Percentiles rank a stretch among this genome's conserved stretches.
phyloP scores from a whole-genome alignment of 2,329 filamentous ascomycete genomes.

The Phaeophleospora eucalypticola region DNA sequence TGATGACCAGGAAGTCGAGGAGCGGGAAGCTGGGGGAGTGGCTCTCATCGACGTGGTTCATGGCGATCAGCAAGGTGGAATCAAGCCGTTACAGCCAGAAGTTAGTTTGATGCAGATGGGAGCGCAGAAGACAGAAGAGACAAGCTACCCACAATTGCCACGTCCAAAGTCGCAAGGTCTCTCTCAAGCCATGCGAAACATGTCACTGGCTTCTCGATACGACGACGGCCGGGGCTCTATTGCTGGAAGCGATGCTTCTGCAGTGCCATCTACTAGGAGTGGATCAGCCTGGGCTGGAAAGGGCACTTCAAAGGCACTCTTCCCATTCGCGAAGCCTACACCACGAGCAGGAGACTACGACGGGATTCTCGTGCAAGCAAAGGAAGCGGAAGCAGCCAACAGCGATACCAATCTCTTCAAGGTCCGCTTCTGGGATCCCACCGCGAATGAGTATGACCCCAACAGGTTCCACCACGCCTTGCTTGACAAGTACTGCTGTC shows the following conservation, averaged over 20 bases:
- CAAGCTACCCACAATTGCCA: constrained; percentile 1
- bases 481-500: constrained; percentile 51
- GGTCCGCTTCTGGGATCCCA: constrained; percentile 16
- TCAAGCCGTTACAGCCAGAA: constrained; percentile 15
- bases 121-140: neutral
- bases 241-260: neutral
- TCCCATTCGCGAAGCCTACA: constrained; percentile 11
- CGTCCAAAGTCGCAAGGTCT: neutral
- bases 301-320: constrained; percentile 11
- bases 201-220: constrained; percentile 6
- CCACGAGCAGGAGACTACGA: constrained; percentile 12
- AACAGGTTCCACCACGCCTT: constrained; percentile 45
- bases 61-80: constrained; percentile 18
- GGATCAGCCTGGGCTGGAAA: constrained; percentile 5
- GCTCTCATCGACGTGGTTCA: constrained; percentile 16
- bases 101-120: constrained; percentile 8
- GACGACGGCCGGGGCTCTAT: neutral
- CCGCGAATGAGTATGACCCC: constrained; percentile 41
- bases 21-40: constrained; percentile 36
- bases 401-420: constrained; percentile 13
- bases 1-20: constrained; percentile 19
- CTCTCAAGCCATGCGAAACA: constrained; percentile 4
- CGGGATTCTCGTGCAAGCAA: constrained; percentile 2
- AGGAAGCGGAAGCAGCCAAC: neutral
- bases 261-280: neutral